Evolutionary conservation across 2,329 filamentous ascomycete species (phyloP).

Genomic region (Hymenoscyphus salicellus): DNA sequence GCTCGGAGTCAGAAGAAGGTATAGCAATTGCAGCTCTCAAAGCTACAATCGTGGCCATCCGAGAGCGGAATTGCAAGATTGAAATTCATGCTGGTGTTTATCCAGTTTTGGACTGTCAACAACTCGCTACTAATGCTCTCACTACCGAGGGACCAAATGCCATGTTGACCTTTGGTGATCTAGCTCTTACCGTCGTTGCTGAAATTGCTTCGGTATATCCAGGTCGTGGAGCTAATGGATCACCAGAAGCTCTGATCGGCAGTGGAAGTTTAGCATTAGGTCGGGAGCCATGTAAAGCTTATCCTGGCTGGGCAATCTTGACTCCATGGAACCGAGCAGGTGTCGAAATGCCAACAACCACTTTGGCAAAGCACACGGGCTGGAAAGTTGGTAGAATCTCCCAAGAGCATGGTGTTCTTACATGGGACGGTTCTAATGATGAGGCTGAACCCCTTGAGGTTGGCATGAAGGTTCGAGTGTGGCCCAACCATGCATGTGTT

Average conservation of each 20-base stretch:
- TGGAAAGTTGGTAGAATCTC: conserved; percentile 71
- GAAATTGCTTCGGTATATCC: conserved; percentile 70
- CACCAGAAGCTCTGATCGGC: conserved; percentile 64
- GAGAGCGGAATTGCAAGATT: conserved; percentile 45
- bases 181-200: conserved; percentile 67
- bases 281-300: conserved; percentile 68
- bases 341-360: conserved; percentile 36
- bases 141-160: conserved; percentile 34
- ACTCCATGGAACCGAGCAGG: conserved; percentile 51
- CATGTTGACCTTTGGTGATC: conserved; percentile 42
- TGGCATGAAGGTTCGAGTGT: conserved; percentile 67
- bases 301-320: conserved; percentile 69
- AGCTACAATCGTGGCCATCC: conserved; percentile 40
- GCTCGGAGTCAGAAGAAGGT: conserved; percentile 29
- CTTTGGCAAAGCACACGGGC: conserved; percentile 43
- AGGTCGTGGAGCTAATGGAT: conserved; percentile 47
- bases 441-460: conserved; percentile 50
- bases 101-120: conserved; percentile 73
- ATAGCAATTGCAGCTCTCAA: conserved; percentile 41
- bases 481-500: conserved; percentile 81
- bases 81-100: conserved; percentile 78
- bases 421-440: conserved; percentile 51
- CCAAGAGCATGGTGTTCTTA: conserved; percentile 75
- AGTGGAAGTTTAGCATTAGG: conserved; percentile 69
- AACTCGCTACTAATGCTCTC: conserved; percentile 67